These are phyloP conservation scores for Zhuliangozyma blackwelliae DNA, from an alignment of 1,139 yeast species.

Conservation along the genomic window DNA sequence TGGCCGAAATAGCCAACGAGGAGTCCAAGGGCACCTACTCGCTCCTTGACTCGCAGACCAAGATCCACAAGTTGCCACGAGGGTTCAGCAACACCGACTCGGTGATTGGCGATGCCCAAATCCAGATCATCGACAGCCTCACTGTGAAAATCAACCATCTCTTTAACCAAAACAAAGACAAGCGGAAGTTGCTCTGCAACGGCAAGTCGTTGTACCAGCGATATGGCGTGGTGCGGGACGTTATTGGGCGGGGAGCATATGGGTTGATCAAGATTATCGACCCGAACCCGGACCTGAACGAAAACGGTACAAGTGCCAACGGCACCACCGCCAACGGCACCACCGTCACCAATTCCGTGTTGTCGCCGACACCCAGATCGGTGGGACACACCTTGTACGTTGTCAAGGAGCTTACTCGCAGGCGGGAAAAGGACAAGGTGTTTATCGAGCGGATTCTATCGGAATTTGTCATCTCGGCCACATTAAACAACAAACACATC, in stretches of 20 bases:
- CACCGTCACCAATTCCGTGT: not conserved
- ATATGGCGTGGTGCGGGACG: conserved; percentile 76
- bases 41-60: conserved; percentile 19
- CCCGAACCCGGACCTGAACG: conserved; percentile 48
- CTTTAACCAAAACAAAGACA: conserved; percentile 15
- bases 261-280: conserved; percentile 73
- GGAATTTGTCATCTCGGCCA: conserved; percentile 72
- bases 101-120: conserved; percentile 55
- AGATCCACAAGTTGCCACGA: conserved; percentile 22
- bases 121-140: conserved; percentile 46
- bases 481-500: conserved; percentile 65
- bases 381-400: conserved; percentile 52
- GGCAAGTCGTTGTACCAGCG: conserved; percentile 44
- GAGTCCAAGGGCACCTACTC: conserved; percentile 27
- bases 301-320: too few species aligned
- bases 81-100: conserved; percentile 28
- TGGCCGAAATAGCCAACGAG: conserved; percentile 26
- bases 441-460: conserved; percentile 68
- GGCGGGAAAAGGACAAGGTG: conserved; percentile 47
- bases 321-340: not conserved
- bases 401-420: conserved; percentile 54
- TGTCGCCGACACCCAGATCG: conserved; percentile 33
- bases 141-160: conserved; percentile 36
- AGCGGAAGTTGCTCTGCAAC: conserved; percentile 11
- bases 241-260: conserved; percentile 81